Evolutionary conservation across 257 asterid species (phyloP), one percentile per base, ranked within the genome.

Genomic region (Echites panduratus): DNA sequence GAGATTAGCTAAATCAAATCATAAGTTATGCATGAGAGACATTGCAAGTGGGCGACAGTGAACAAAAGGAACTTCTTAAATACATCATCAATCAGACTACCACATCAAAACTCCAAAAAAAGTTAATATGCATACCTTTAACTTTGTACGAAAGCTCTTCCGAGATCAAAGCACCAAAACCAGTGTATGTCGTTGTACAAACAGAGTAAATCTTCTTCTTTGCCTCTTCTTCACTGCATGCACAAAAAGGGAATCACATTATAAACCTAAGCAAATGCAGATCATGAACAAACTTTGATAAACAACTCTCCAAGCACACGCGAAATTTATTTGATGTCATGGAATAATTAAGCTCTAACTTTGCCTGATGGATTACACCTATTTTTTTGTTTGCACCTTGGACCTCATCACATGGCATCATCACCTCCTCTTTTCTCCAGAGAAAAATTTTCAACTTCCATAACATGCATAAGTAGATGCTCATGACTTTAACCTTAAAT

Each of bases 191-290:
- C 12, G 93, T 73, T 1, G 98, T 88, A 73, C 89, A 91, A 79
- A 94, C 97, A 54, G 96, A 88, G 69, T 94, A 94, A 56, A 91
- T 94, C 89, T 91, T 94, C 80, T 89, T 88, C 85, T 84, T 88
- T 32, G 98, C 98, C 79, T 91, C 98, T 79, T 94, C 97, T 84
- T 94, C 97, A 80, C 98, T 94, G 89, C 89, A 82, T 24, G 72
- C 41, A 80, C 75, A 75, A 61, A 47, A 41, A 38, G 16, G n/a
- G 50, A 66, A 41, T 7, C 6, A 9, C 14, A 66, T 7, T 2
- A 38, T 16, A 41, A 43, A 44, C 13, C 10, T 20, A 47, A 48
- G 47, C 22, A 66, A 7, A 20, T 43, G 70, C 3, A 14, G 26
- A 5, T 27, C 10, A 1, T 13, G 29, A 27, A 59, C 4, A 1